These are phyloP conservation scores for Komagataella ulmi DNA, from an alignment of 805 yeast species.

Conservation along the genomic window DNA sequence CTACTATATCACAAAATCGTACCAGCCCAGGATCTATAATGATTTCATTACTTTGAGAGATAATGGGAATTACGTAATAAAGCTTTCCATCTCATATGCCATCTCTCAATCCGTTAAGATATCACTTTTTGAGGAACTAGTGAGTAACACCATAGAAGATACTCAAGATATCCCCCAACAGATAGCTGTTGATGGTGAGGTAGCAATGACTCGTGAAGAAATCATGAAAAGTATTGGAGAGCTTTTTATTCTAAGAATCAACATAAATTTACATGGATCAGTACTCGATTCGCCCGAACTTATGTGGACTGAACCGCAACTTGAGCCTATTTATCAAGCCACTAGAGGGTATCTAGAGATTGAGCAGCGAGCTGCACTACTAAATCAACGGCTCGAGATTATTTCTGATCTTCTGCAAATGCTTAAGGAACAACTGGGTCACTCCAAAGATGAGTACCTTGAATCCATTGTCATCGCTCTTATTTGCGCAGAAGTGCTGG, in stretches of 20 bases:
- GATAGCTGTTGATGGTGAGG: slow-evolving; percentile 89
- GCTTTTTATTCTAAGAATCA: slow-evolving; percentile 74
- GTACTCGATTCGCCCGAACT: slow-evolving; percentile 94
- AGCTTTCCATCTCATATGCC: slow-evolving; percentile 89
- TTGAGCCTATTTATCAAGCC: slow-evolving; percentile 96
- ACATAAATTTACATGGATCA: slow-evolving; percentile 73
- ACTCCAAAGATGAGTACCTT: slow-evolving; percentile 53
- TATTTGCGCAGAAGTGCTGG: slow-evolving; percentile 85
- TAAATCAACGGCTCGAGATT: slow-evolving; percentile 89
- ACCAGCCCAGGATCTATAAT: slow-evolving; percentile 91
- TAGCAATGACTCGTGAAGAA: slow-evolving; percentile 85
- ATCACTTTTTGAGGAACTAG: slow-evolving; percentile 88
- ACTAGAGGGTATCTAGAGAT: slow-evolving; percentile 92
- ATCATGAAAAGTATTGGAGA: slow-evolving; percentile 98
- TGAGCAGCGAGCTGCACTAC: slow-evolving; percentile 79
- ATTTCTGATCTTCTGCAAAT: slow-evolving; percentile 86
- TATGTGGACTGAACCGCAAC: slow-evolving; percentile 98
- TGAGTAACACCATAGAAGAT: slow-evolving; percentile 93
- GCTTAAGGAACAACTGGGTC: slow-evolving; percentile 95
- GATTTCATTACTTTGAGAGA: slow-evolving; percentile 91
- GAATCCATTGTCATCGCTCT: slow-evolving; percentile 84
- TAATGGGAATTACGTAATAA: slow-evolving; percentile 81
- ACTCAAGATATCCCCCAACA: slow-evolving; percentile 96
- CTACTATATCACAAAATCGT: slow-evolving; percentile 84
- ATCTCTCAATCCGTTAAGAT: slow-evolving; percentile 93